Evolutionary conservation across 345 rosid genomes (phyloP), one percentile per base, ranked within the genome.

Genomic region (Firmiana major): DNA sequence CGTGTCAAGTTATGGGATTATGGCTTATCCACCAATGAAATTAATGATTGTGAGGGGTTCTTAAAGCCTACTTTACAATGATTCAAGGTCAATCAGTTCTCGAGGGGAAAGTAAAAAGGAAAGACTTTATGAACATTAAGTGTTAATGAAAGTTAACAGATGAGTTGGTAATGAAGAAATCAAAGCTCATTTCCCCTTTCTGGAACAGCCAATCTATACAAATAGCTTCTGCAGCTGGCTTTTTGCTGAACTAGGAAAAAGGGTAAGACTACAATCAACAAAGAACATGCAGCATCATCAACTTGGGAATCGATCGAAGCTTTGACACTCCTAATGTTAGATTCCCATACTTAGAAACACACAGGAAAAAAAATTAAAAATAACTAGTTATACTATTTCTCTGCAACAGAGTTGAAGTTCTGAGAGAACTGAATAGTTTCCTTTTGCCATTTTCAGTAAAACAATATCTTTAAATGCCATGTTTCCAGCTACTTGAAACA

Each of bases 241-340:
- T 36, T 36, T 13, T 51, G 54, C n/a, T 51, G n/a, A 51, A 51
- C 55, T 17, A 51, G n/a, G 6, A 9, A 55, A 55, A n/a, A 55
- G 24, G 9, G 4, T 49, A 16, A 49, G 6, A 16, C 40, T 68
- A n/a, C 65, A 73, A 71, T 49, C 17, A 63, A 38, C 63, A 46
- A 69, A 38, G 36, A 46, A 40, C 48, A 74, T 8, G 15, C 51
- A 81, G 31, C 63, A 48, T 22, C 58, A 53, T 68, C 74, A 80
- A 58, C 75, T 71, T 17, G 69, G 58, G 16, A 19, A 40, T 31
- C 11, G 21, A 67, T 73, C 77, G 54, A 34, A 53, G 69, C 24
- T 73, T 60, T 76, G 48, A 63, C 11, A 21, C 74, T 68, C 75
- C 36, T 36, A 53, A 67, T 49, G 73, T n/a, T n/a, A 24, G 24